Percentiles rank a stretch among this genome's conserved stretches.
Evolutionary conservation across 2,329 filamentous ascomycete genomes (phyloP).

Genomic region (Curvularia sp.): DNA sequence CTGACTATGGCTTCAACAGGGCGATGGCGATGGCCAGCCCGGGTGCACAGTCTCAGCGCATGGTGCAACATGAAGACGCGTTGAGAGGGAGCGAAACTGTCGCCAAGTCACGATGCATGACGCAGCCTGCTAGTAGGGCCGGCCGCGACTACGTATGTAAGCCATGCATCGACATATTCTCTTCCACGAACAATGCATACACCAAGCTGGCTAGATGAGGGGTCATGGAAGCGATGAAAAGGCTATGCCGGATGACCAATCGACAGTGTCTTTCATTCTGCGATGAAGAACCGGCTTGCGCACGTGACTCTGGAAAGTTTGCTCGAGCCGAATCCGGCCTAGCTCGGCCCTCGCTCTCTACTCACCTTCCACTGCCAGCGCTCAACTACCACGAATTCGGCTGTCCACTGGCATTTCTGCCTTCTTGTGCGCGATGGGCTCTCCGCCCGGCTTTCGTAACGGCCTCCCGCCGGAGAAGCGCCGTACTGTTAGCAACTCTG

Average conservation of each 20-base stretch:
- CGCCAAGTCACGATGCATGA: slow-evolving; percentile 35
- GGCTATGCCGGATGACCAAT: background rate
- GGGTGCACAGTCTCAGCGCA: slow-evolving; percentile 39
- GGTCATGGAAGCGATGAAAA: background rate
- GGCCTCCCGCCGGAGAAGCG: background rate
- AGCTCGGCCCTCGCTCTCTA: background rate
- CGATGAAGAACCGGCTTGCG: background rate
- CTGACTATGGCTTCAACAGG: slow-evolving; percentile 17
- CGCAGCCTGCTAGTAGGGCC: slow-evolving; percentile 2
- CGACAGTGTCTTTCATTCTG: background rate
- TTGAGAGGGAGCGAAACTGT: slow-evolving; percentile 24
- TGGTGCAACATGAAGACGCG: slow-evolving; percentile 44
- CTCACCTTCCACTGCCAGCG: background rate
- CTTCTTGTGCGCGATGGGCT: background rate
- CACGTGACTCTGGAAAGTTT: background rate
- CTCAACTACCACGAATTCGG: background rate
- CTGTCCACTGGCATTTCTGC: background rate
- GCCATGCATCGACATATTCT: slow-evolving; percentile 11
- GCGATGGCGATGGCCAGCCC: slow-evolving; percentile 11
- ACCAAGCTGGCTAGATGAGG: background rate
- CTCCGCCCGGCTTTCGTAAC: background rate
- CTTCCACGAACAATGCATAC: background rate
- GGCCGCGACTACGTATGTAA: slow-evolving; percentile 12
- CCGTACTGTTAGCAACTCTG: background rate
- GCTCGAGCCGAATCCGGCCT: background rate